phyloP scores from a whole-genome alignment of 129 eudicot genomes.

The Arctium lappa region DNA sequence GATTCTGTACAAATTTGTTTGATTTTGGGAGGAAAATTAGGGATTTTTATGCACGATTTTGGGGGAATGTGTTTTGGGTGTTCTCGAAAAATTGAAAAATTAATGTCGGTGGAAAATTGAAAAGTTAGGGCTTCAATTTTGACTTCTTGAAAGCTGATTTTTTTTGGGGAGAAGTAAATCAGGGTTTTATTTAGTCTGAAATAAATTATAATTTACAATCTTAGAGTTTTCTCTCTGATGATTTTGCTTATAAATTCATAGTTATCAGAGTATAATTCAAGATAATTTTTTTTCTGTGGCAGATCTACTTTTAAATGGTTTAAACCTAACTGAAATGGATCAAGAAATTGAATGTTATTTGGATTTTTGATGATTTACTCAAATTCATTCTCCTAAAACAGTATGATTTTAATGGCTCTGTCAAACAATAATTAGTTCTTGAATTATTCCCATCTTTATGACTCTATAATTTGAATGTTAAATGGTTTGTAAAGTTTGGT shows the following conservation, averaged over 20 bases:
- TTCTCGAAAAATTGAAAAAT: constrained; percentile 1
- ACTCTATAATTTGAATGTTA: neutral
- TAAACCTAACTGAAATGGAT: neutral
- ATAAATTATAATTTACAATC: neutral
- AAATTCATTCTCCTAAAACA: neutral
- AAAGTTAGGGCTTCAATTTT: constrained; percentile 19
- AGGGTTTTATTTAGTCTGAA: neutral
- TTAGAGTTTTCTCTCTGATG: neutral
- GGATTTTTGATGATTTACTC: neutral
- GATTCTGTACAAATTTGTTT: constrained; percentile 8
- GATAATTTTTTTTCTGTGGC: neutral
- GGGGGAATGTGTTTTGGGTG: constrained; percentile 17
- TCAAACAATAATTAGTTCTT: neutral
- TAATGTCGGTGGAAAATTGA: neutral
- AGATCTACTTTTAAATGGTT: constrained; percentile 10
- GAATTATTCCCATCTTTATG: constrained; percentile 10
- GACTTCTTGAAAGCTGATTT: constrained; percentile 4
- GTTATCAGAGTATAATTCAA: constrained; percentile 3
- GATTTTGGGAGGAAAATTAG: constrained; percentile 27
- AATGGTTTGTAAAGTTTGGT: neutral
- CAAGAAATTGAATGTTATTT: constrained; percentile 7
- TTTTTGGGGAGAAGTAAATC: constrained; percentile 11
- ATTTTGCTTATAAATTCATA: neutral
- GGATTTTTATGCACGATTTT: constrained; percentile 13
- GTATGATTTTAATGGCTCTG: neutral